Conservation (phyloP, 2,329 filamentous ascomycete genomes). For the Penicillium brevicompactum region DNA sequence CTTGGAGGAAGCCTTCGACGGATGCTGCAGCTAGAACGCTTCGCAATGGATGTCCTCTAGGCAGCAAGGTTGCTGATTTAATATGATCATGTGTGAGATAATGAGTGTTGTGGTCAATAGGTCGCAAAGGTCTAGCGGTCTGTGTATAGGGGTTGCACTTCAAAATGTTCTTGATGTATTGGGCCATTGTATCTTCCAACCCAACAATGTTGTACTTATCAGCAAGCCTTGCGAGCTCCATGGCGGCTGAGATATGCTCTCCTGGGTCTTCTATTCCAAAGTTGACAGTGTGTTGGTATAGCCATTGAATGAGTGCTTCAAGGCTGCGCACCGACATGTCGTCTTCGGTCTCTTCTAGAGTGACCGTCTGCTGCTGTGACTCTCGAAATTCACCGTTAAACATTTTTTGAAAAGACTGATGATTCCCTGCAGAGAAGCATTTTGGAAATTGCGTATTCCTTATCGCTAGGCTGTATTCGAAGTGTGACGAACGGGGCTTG, state of each 20-base stretch:
- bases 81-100: constrained; percentile 1
- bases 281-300: constrained; percentile 8
- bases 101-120: constrained; percentile 3
- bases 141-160: too few species aligned
- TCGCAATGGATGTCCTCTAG: constrained; percentile 6
- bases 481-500: constrained; percentile 14
- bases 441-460: constrained; percentile 14
- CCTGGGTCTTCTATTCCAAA: constrained; percentile 1
- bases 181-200: not conserved
- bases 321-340: constrained; percentile 11
- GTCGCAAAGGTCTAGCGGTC: too few species aligned
- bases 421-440: constrained; percentile 11
- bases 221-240: constrained; percentile 15
- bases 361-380: constrained; percentile 2
- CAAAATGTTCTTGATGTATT: constrained; percentile 7
- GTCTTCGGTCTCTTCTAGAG: constrained; percentile 11
- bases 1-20: not conserved
- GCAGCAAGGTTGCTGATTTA: constrained; percentile 3
- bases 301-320: constrained; percentile 16
- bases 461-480: not conserved
- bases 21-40: constrained; percentile 3
- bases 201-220: constrained; percentile 10
- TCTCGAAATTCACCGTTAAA: constrained; percentile 15
- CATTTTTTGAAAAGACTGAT: constrained; percentile 12
- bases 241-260: constrained; percentile 9